Base-by-base conservation (phyloP, 2,329 filamentous ascomycete species). In the Tolypocladium sp. region DNA sequence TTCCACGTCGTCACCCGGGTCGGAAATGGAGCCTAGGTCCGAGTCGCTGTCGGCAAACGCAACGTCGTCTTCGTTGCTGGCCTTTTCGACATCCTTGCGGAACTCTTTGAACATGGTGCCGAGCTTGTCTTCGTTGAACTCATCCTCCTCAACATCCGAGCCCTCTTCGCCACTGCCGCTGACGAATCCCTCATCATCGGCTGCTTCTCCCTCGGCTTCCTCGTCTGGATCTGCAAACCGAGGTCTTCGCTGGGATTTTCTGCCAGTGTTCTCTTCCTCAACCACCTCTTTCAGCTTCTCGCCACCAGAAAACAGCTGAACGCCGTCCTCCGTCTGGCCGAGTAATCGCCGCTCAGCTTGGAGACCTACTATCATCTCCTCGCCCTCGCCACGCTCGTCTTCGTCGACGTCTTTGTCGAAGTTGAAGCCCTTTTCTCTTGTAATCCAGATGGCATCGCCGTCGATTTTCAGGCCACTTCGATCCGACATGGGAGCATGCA, bases 401-500 rank as follows among this genome's bases (percentile, higher is more conserved):
- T 85, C 82, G 13, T 90, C 86, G 2, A 74, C 81, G 37, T 85
- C 82, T 63, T 80, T 82, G 71, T 87, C 80, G 64, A 99, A 97
- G 4, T 84, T 95, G 66, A 88, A 88, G 0, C 85, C 85, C 66
- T 86, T 87, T 57, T 88, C 84, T 59, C 83, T 77, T 12, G 85
- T 87, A 61, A 88, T 97, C 77, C 96, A 99, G 42, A 99, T 92
- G 9, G 93, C 92, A 74, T 99, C 94, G 62, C 96, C 96, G 65
- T 99, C 94, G 57, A 99, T 93, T 70, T 97, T 87, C 15, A 99
- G 84, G 67, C 94, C 94, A 64, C 92, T 95, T 40, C 96, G 92
- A 74, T 99, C 94, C 33, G 92, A 96, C 93, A 99, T 97, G 40
- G 94, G 95, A 3, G 94, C 95, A 73, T 97, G 95, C 6, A 99